These are phyloP conservation scores for Penicillium daleae DNA, from an alignment of 495 filamentous ascomycete genomes.

Conservation along the genomic window DNA sequence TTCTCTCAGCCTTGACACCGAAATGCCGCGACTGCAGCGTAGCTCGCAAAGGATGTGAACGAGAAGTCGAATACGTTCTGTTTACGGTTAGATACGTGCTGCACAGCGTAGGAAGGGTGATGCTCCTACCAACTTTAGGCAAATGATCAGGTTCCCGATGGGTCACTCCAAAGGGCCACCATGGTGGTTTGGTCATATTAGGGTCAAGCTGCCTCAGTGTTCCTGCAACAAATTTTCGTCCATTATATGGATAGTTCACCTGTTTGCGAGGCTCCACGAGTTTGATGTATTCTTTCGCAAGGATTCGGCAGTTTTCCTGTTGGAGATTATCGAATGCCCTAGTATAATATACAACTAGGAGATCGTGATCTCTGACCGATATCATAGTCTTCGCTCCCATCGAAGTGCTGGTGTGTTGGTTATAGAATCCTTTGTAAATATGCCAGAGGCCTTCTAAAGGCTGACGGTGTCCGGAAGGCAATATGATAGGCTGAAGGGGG, in stretches of 20 bases:
- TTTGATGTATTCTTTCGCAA: constrained; percentile 80
- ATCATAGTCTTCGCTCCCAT: too few relatives aligned
- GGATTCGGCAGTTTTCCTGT: constrained; percentile 67
- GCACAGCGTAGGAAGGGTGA: background rate
- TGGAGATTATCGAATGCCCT: constrained; percentile 68
- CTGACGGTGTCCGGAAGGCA: too few relatives aligned
- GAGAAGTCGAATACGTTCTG: constrained; percentile 64
- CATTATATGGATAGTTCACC: constrained; percentile 76
- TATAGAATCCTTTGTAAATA: too few relatives aligned
- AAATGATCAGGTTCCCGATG: constrained; percentile 84
- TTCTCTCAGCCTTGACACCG: constrained; percentile 39
- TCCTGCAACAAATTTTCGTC: constrained; percentile 47
- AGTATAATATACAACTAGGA: too few relatives aligned
- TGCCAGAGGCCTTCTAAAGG: too few relatives aligned
- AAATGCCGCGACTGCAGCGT: constrained; percentile 40
- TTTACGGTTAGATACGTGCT: background rate
- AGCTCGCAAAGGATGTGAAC: constrained; percentile 60
- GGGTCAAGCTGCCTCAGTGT: constrained; percentile 39
- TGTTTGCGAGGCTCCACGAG: constrained; percentile 84
- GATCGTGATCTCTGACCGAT: too few relatives aligned
- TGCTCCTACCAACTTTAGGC: constrained; percentile 62
- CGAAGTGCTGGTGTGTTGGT: too few relatives aligned
- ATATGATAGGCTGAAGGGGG: too few relatives aligned
- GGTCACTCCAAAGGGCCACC: constrained; percentile 72
- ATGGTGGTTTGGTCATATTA: constrained; percentile 59